Percentiles rank a stretch among this genome's conserved stretches.
These are phyloP conservation scores for Cynara cardunculus DNA, from an alignment of 129 eudicot genomes.

Conservation along the genomic window DNA sequence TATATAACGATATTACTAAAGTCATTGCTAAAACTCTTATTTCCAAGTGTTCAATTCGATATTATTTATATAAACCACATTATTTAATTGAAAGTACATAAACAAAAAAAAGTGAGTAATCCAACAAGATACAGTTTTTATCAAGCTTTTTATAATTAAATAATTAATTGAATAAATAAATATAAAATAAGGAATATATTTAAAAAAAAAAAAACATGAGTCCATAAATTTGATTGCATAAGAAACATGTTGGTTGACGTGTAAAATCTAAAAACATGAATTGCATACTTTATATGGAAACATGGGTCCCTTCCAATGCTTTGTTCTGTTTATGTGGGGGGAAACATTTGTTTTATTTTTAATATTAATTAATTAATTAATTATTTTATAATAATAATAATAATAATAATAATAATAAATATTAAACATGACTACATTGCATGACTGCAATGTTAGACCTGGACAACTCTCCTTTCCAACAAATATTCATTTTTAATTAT, in stretches of 20 bases:
- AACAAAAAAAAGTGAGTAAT: too few species aligned
- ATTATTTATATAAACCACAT: too few species aligned
- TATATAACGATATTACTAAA: too few species aligned
- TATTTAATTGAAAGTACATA: too few species aligned
- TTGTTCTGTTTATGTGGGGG: conserved; percentile 31
- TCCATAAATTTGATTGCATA: background rate
- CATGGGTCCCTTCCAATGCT: conserved; percentile 18
- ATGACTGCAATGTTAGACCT: conserved; percentile 23
- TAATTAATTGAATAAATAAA: too few species aligned
- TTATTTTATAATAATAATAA: background rate
- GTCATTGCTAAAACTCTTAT: too few species aligned
- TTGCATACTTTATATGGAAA: conserved; percentile 12
- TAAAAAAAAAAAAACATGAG: background rate
- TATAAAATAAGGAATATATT: too few species aligned
- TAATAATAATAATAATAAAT: background rate
- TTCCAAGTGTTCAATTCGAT: too few species aligned
- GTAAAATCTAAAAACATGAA: background rate
- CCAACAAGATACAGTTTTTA: too few species aligned
- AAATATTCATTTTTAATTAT: background rate
- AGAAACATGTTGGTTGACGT: conserved; percentile 3
- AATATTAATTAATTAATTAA: conserved; percentile 3
- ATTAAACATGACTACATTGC: conserved; percentile 21
- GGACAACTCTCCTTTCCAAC: conserved; percentile 27
- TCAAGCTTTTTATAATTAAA: too few species aligned
- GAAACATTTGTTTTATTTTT: conserved; percentile 10